Base-by-base conservation (phyloP, 1,284 basidiomycete genomes). In the Papiliotrema fonsecae region DNA sequence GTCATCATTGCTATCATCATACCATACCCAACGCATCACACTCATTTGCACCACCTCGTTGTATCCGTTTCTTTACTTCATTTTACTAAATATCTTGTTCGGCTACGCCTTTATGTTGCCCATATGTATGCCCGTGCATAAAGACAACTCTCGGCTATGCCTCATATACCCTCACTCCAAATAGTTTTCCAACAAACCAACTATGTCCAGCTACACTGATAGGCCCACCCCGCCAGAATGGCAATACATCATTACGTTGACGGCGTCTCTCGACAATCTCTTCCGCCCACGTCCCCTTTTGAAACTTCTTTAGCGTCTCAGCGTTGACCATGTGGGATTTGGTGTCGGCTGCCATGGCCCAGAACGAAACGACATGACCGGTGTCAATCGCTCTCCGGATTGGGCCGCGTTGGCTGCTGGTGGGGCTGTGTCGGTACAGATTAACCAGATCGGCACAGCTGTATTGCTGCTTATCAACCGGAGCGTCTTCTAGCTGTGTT, bases 201-300 rank as follows among this genome's bases (percentile, higher is more conserved):
- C 53, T 55, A 18, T 55, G 53, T 4, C 35, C 41, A n/a, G 31
- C 42, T 2, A 51, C 53, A 18, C 42, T 36, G 31, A 55, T 48
- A 19, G 53, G 53, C 11, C 53, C 53, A 31, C 53, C 53, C 22
- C 53, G 40, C 42, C 46, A 55, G 27, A 55, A 46, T 2, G 53
- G 53, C 39, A 55, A 36, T 16, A 51, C 42, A 31, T 55, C 49
- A 4, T 43, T 42, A 18, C 44, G 38, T 3, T 40, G 49, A 6
- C 39, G 34, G 18, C 53, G 32, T 26, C 53, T 48, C 35, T 39
- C 22, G 9, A 36, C 49, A 3, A 55, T 42, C 2, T 25, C 36
- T n/a, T 37, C 42, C 4, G 21, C 38, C 53, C 53, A 55, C 4
- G 35, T 28, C 32, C 53, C 53, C 24, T 19, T 43, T 26, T 55